Evolutionary conservation across 768 basidiomycete genomes (phyloP), one percentile per base, ranked within the genome.

Genomic region (Candolleomyces aberdarensis): DNA sequence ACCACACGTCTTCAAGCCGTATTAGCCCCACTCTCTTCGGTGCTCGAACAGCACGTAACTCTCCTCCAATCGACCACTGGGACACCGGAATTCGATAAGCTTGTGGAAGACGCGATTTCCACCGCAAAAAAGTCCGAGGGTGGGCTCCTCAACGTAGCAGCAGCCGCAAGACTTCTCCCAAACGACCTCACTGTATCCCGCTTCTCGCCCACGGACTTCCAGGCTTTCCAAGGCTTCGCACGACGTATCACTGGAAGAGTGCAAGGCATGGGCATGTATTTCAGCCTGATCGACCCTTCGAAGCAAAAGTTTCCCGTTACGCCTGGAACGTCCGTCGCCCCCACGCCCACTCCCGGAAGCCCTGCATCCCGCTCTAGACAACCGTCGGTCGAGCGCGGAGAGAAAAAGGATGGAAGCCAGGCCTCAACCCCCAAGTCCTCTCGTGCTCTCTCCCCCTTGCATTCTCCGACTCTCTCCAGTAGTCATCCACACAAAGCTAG

Each of bases 261-360:
- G n/a, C 78, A 86, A 62, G 89, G 89, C 17, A 77, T 91, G 78
- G 74, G 71, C 19, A 69, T 82, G 43, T 91, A 88, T 66, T 90
- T 87, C 62, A 71, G 70, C 0, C 67, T 91, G n/a, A 80, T 88
- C 10, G 86, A 91, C 63, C 83, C 87, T 0, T 80, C 79, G 19
- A 72, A 84, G 46, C 84, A 86, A 65, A 78, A 70, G 57, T 89
- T 89, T 64, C 83, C 73, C 0, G 83, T 83, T 14, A 60, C 48
- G 1, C 44, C 32, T 36, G 48, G 57, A 13, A 63, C 60, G 8
- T 58, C 60, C 31, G 56, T 56, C 22, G 22, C 39, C 8, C 36
- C 41, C 6, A 51, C 59, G 10, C n/a, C 48, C 9, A 49, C n/a
- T 19, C 46, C 22, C 14, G 41, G 11, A 36, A 7, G 8, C 36